Evolutionary conservation across 306 rosid genomes (phyloP).

Genomic region (Cicer cuneatum): DNA sequence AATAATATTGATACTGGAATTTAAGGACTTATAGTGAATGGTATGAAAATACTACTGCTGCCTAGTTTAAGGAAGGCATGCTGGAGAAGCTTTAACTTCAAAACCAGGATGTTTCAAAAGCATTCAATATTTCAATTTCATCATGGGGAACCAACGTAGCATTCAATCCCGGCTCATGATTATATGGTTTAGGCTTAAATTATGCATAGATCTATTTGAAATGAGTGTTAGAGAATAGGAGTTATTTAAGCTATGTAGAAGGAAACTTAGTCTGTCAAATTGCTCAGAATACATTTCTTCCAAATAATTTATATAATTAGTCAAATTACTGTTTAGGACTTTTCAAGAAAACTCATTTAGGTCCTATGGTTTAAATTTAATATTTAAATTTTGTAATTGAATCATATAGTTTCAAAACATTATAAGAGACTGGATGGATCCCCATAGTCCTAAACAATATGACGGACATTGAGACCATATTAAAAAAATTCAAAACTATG

Average conservation of each 20-base stretch:
- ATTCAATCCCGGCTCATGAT: not conserved
- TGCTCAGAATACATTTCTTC: slow-evolving; percentile 29
- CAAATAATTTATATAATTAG: slow-evolving; percentile 17
- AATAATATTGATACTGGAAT: slow-evolving; percentile 29
- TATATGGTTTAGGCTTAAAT: slow-evolving; percentile 5
- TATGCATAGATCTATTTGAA: not conserved
- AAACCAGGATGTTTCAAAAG: not conserved
- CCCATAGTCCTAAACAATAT: not conserved
- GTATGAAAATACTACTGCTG: not conserved
- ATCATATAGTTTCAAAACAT: not conserved
- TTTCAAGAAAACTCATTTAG: not conserved
- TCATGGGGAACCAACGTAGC: not conserved
- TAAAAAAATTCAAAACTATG: not conserved
- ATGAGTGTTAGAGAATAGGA: slow-evolving; percentile 17
- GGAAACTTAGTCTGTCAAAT: slow-evolving; percentile 20
- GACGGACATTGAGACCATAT: not conserved
- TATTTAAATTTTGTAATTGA: not conserved
- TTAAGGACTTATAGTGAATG: slow-evolving; percentile 21
- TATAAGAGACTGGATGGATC: not conserved
- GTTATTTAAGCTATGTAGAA: slow-evolving; percentile 7
- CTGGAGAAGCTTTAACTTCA: slow-evolving; percentile 17
- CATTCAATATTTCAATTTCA: slow-evolving; percentile 15
- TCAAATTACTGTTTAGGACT: not conserved
- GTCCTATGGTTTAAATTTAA: not conserved
- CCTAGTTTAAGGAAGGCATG: slow-evolving; percentile 19